A percentile compares a stretch with the other conserved stretches of the same genome.
These are phyloP conservation scores for Macrolepiota dolichaula DNA, from an alignment of 768 basidiomycete genomes.

Conservation along the genomic window DNA sequence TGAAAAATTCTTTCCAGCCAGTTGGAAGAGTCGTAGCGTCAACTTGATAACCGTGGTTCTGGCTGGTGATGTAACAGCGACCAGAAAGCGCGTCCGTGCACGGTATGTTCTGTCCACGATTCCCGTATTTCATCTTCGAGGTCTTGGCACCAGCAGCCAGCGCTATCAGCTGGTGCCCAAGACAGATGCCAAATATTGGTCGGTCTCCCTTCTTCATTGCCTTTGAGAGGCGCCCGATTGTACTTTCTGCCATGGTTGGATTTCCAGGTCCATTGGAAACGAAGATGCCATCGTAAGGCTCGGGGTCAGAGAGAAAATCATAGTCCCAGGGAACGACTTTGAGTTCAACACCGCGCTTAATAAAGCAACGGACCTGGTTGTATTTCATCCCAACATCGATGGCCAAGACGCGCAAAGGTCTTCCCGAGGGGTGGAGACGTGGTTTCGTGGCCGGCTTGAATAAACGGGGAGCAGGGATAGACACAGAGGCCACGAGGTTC, in stretches of 20 bases:
- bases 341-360: slow-evolving; percentile 85
- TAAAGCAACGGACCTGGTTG: slow-evolving; percentile 98
- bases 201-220: slow-evolving; percentile 70
- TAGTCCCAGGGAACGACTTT: slow-evolving; percentile 99
- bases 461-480: slow-evolving; percentile 61
- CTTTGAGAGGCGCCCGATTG: slow-evolving; percentile 63
- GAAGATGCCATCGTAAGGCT: slow-evolving; percentile 92
- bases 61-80: slow-evolving; percentile 97
- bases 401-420: slow-evolving; percentile 80
- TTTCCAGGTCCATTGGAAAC: slow-evolving; percentile 98
- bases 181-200: slow-evolving; percentile 97
- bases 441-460: slow-evolving; percentile 58
- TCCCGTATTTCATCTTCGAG: slow-evolving; percentile 99
- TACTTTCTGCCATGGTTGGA: slow-evolving; percentile 76
- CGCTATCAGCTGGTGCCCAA: slow-evolving; percentile 95
- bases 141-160: slow-evolving; percentile 92
- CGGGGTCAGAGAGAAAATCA: slow-evolving; percentile 75
- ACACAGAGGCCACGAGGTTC: slow-evolving; percentile 91
- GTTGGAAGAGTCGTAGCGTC: slow-evolving; percentile 71
- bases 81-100: slow-evolving; percentile 93
- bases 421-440: slow-evolving; percentile 72
- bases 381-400: slow-evolving; percentile 99
- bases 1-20: slow-evolving; percentile 93
- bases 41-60: slow-evolving; percentile 98
- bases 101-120: slow-evolving; percentile 98